Evolutionary conservation across 116 monocot genomes (phyloP).

Genomic region (Trichopus zeylanicus): DNA sequence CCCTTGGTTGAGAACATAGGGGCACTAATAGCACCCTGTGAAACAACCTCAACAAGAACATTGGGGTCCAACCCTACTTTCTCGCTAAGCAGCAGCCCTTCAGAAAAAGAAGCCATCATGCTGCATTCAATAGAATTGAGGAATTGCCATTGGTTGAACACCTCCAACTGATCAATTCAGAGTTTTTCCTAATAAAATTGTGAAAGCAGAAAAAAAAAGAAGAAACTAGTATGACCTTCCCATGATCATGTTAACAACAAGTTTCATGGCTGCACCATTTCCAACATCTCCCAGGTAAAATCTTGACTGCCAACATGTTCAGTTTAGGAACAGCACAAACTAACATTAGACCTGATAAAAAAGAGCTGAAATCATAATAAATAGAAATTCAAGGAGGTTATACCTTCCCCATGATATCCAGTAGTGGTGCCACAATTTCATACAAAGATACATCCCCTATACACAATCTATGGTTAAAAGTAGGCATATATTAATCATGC

Average conservation of each 20-base stretch:
- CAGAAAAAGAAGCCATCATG: conserved; percentile 95
- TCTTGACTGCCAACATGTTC: conserved; percentile 45
- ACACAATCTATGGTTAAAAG: conserved; percentile 1
- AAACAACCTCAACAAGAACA: conserved; percentile 74
- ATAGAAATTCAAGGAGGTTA: background rate
- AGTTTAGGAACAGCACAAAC: background rate
- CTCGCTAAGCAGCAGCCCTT: conserved; percentile 72
- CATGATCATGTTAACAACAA: conserved; percentile 96
- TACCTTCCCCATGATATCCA: conserved; percentile 90
- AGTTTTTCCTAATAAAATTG: no score
- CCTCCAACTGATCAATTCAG: no score
- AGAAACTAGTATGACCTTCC: conserved; percentile 46
- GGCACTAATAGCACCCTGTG: conserved; percentile 85
- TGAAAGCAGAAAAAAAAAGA: background rate
- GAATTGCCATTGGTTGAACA: background rate
- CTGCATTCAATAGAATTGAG: conserved; percentile 26
- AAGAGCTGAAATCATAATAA: background rate
- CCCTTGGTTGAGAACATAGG: conserved; percentile 94
- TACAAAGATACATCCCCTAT: conserved; percentile 59
- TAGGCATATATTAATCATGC: background rate
- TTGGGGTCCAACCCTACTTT: conserved; percentile 75
- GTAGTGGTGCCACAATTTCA: conserved; percentile 44
- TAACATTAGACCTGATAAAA: background rate
- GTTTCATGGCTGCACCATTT: conserved; percentile 93
- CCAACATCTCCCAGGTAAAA: conserved; percentile 89